Evolutionary conservation across 495 filamentous ascomycete species (phyloP).

Genomic region (Penicillium fimorum): DNA sequence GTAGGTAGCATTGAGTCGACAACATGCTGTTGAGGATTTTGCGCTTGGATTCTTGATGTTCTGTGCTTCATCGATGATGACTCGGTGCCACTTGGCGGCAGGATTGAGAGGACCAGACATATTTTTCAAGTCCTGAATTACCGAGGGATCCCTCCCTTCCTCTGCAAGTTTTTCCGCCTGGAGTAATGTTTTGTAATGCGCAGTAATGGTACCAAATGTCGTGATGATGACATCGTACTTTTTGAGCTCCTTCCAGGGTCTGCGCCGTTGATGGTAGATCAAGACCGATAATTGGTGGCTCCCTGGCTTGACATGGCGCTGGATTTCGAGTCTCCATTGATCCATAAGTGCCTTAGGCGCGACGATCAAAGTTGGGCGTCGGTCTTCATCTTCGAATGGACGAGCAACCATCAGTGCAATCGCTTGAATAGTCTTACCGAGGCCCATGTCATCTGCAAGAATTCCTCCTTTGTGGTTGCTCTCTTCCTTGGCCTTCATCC

Average conservation of each 20-base stretch:
- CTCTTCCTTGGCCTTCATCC: constrained; percentile 81
- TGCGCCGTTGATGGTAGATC: constrained; percentile 62
- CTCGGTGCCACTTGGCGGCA: constrained; percentile 69
- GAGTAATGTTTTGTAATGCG: constrained; percentile 57
- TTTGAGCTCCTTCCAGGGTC: constrained; percentile 59
- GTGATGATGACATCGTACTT: constrained; percentile 83
- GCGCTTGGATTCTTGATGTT: constrained; percentile 86
- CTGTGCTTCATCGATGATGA: constrained; percentile 93
- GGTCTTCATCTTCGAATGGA: constrained; percentile 57
- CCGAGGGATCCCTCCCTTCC: constrained; percentile 19
- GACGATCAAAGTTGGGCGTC: constrained; percentile 83
- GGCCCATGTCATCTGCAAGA: constrained; percentile 89
- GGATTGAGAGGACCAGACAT: constrained; percentile 61
- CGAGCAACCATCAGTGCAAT: constrained; percentile 79
- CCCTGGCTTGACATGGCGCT: constrained; percentile 62
- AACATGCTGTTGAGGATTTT: constrained; percentile 61
- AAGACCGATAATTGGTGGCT: constrained; percentile 60
- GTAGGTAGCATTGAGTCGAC: constrained; percentile 58
- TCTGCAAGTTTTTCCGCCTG: constrained; percentile 47
- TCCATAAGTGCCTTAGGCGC: constrained; percentile 82
- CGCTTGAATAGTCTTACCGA: constrained; percentile 92
- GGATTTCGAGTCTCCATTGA: constrained; percentile 88
- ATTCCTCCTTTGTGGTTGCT: constrained; percentile 78
- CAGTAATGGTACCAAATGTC: constrained; percentile 77
- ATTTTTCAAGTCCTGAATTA: constrained; percentile 25